phyloP scores from a whole-genome alignment of 306 rosid species.

The Senna siamea region DNA sequence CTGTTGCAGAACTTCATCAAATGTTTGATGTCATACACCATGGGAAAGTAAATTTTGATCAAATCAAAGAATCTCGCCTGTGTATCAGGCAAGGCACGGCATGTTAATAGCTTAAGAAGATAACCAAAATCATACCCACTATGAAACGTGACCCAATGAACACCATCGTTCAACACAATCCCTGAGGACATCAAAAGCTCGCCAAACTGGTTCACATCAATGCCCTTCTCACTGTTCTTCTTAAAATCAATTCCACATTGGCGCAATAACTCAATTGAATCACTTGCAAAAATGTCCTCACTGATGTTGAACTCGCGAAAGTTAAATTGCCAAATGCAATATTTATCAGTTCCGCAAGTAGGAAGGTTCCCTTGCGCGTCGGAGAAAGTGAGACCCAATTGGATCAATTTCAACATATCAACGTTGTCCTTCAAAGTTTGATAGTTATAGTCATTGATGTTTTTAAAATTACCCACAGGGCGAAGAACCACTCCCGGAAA shows the following conservation, averaged over 20 bases:
- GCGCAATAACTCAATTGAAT: constrained; percentile 66
- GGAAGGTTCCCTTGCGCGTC: constrained; percentile 66
- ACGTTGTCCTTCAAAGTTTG: constrained; percentile 69
- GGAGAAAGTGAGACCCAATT: constrained; percentile 70
- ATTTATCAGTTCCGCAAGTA: constrained; percentile 56
- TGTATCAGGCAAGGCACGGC: constrained; percentile 52
- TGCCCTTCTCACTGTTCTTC: constrained; percentile 72
- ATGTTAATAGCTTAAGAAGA: constrained; percentile 67
- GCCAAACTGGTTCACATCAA: constrained; percentile 62
- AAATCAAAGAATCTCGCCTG: constrained; percentile 61
- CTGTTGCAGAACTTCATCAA: constrained; percentile 79
- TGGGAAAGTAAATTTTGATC: constrained; percentile 61
- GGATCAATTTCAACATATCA: constrained; percentile 71
- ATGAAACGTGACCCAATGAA: constrained; percentile 69
- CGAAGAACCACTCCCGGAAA: constrained; percentile 78
- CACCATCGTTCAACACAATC: constrained; percentile 54
- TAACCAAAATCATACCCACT: constrained; percentile 78
- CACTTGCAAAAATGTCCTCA: constrained; percentile 66
- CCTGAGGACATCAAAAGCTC: constrained; percentile 78
- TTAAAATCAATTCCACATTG: constrained; percentile 74
- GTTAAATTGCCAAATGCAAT: constrained; percentile 69
- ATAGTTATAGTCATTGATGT: constrained; percentile 64
- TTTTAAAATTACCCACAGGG: constrained; percentile 62
- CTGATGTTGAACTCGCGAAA: constrained; percentile 66
- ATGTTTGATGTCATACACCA: constrained; percentile 70